Evolutionary conservation across 2,329 filamentous ascomycete species (phyloP).

Genomic region (Arthrobotrys sinensis): DNA sequence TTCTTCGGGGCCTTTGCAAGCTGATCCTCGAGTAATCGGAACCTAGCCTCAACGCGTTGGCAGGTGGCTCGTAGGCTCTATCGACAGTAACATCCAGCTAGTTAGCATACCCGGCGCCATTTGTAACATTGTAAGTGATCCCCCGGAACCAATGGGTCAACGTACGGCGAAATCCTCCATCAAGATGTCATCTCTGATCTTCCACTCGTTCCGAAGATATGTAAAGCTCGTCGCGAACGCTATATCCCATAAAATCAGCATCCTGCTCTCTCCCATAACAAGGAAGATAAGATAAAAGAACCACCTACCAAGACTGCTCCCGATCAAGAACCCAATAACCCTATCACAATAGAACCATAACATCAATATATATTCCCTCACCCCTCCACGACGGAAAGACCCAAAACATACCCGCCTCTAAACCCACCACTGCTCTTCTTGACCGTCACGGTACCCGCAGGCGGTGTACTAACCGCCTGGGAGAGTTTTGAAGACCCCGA

Average conservation of each 20-base stretch:
- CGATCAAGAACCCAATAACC: constrained; percentile 56
- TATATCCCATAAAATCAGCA: neutral
- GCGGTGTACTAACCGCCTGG: constrained; percentile 41
- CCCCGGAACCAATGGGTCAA: neutral
- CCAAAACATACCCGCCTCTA: constrained; percentile 42
- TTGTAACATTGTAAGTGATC: too few relatives aligned
- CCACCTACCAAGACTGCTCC: constrained; percentile 40
- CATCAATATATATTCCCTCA: neutral
- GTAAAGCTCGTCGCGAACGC: constrained; percentile 59
- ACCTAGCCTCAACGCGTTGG: constrained; percentile 59
- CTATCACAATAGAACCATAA: neutral
- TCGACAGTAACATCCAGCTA: neutral
- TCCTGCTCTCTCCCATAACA: neutral
- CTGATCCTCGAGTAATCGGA: constrained; percentile 56
- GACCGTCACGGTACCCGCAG: constrained; percentile 44
- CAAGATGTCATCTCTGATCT: constrained; percentile 57
- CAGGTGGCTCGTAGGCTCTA: constrained; percentile 55
- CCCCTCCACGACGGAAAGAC: neutral
- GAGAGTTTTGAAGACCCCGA: constrained; percentile 49
- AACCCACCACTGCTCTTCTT: constrained; percentile 60
- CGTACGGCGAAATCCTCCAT: constrained; percentile 61
- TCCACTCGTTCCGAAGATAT: constrained; percentile 59
- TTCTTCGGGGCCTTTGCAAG: constrained; percentile 56
- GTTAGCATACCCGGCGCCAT: constrained; percentile 10
- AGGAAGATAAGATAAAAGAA: neutral